A percentile compares a stretch with the other conserved stretches of the same genome.
phyloP scores from a whole-genome alignment of 1,284 basidiomycete genomes.

The Sphaerobolus stellatus region DNA sequence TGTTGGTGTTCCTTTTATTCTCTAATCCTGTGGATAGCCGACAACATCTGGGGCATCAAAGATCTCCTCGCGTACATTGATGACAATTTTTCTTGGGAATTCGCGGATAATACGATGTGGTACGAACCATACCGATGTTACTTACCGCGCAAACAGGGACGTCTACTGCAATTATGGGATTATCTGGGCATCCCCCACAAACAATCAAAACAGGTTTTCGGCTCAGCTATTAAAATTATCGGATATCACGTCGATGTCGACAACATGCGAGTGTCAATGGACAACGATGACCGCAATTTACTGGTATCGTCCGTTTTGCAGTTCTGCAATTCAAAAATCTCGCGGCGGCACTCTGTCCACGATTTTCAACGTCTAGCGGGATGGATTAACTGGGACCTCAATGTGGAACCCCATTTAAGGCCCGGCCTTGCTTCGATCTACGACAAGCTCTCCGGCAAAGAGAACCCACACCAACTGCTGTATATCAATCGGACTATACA shows the following conservation, averaged over 20 bases:
- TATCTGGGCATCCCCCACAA: slow-evolving; percentile 39
- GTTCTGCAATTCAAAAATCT: background rate
- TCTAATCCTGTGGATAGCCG: slow-evolving; percentile 11
- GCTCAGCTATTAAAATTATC: slow-evolving; percentile 32
- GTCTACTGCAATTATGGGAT: slow-evolving; percentile 40
- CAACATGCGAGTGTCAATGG: slow-evolving; percentile 29
- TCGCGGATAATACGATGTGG: slow-evolving; percentile 14
- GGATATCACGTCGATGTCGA: slow-evolving; percentile 36
- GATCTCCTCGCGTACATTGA: slow-evolving; percentile 27
- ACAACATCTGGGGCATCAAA: background rate
- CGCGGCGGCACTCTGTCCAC: background rate
- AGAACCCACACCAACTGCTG: background rate
- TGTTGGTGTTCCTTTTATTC: slow-evolving; percentile 24
- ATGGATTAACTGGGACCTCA: slow-evolving; percentile 8
- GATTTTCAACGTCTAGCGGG: background rate
- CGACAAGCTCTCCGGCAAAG: background rate
- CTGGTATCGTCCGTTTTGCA: background rate
- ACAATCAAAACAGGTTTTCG: slow-evolving; percentile 37
- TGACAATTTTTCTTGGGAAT: slow-evolving; percentile 34
- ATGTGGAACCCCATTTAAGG: background rate
- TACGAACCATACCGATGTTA: slow-evolving; percentile 31
- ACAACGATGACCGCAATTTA: background rate
- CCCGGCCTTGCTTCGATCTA: background rate
- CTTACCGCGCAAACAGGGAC: slow-evolving; percentile 33
- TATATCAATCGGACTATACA: background rate